Conservation (phyloP, 768 basidiomycete genomes). For the Panellus pusillus region DNA sequence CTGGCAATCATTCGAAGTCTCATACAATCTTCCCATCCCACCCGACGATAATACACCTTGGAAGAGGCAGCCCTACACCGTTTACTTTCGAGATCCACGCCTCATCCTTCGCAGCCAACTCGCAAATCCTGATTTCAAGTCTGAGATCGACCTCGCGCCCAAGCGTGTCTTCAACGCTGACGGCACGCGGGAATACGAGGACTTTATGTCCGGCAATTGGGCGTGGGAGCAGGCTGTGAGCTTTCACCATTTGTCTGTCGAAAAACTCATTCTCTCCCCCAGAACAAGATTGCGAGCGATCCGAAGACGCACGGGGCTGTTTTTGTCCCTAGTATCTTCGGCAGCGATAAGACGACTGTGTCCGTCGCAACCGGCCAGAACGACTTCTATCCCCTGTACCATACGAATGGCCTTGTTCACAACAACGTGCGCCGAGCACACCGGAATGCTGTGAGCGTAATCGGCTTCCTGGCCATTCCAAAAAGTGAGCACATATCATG, state of each 20-base stretch:
- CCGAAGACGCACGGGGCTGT: conserved; percentile 15
- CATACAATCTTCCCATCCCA: background rate
- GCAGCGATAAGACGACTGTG: conserved; percentile 25
- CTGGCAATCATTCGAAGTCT: conserved; percentile 7
- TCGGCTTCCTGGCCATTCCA: conserved; percentile 23
- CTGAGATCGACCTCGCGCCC: conserved; percentile 27
- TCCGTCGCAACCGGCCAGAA: conserved; percentile 25
- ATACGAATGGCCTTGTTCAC: no score
- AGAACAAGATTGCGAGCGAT: conserved; percentile 18
- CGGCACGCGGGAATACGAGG: conserved; percentile 17
- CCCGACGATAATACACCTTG: conserved; percentile 1
- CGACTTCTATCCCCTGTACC: conserved; percentile 23
- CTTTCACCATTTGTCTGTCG: background rate
- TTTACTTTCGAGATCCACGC: conserved; percentile 27
- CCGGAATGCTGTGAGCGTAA: conserved; percentile 16
- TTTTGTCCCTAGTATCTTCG: conserved; percentile 21
- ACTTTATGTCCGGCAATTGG: conserved; percentile 28
- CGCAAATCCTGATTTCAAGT: conserved; percentile 27
- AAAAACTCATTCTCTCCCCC: no score
- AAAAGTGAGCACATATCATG: conserved; percentile 14
- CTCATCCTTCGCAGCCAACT: conserved; percentile 20
- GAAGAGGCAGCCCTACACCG: conserved; percentile 24
- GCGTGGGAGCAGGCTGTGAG: conserved; percentile 23
- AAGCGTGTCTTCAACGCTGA: conserved; percentile 17
- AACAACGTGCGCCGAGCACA: conserved; percentile 19